Percentiles rank a stretch among this genome's conserved stretches.
Evolutionary conservation across 441 rosid genomes (phyloP).

Genomic region (Arabidopsis hybrid): DNA sequence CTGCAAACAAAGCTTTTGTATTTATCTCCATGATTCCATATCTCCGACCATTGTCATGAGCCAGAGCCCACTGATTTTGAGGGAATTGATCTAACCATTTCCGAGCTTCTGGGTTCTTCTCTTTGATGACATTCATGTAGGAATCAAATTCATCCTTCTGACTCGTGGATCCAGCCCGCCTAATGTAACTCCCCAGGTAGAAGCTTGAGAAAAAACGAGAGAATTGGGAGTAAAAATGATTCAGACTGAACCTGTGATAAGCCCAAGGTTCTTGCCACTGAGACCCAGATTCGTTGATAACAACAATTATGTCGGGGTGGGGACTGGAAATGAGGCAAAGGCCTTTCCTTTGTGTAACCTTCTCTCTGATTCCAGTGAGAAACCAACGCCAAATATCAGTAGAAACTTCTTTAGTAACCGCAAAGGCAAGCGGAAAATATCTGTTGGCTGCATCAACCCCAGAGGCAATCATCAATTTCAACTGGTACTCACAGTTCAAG

Average conservation of each 20-base stretch:
- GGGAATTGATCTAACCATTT: slow-evolving; percentile 18
- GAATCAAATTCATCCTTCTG: background rate
- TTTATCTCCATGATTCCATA: background rate
- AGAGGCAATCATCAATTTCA: slow-evolving; percentile 20
- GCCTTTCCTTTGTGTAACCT: too few species aligned
- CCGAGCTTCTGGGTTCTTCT: background rate
- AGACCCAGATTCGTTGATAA: background rate
- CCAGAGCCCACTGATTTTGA: slow-evolving; percentile 12
- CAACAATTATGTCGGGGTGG: background rate
- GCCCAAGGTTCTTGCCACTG: slow-evolving; percentile 31
- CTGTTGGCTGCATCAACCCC: fast-evolving
- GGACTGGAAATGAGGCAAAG: slow-evolving; percentile 18
- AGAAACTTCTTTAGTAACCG: background rate
- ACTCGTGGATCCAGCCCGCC: background rate
- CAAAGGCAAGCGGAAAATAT: slow-evolving; percentile 1
- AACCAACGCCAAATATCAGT: background rate
- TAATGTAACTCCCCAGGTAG: background rate
- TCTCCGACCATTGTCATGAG: slow-evolving; percentile 19
- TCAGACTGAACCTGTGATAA: slow-evolving; percentile 14
- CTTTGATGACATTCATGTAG: background rate
- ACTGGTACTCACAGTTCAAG: background rate
- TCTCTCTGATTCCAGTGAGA: too few species aligned
- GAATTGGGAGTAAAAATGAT: background rate
- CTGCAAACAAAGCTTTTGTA: background rate
- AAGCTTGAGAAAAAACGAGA: background rate